A percentile compares a stretch with the other conserved stretches of the same genome.
Evolutionary conservation across 805 yeast species (phyloP).

Genomic region (Saturnispora zaruensis): DNA sequence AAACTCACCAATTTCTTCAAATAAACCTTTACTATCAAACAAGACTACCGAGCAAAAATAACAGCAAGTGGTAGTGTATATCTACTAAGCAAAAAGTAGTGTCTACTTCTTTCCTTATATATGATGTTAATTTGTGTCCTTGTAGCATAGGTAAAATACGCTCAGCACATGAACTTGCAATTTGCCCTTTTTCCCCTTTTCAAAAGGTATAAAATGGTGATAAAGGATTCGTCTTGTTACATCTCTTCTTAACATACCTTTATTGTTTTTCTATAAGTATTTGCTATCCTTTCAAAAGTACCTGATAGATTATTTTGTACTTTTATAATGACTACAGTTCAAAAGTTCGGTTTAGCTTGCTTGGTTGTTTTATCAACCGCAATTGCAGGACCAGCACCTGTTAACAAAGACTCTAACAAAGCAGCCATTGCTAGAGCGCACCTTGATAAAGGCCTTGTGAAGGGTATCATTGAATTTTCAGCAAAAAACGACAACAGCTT

Average conservation of each 20-base stretch:
- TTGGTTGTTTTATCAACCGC: neutral
- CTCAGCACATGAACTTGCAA: neutral
- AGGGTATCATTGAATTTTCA: conserved; percentile 51
- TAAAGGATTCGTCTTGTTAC: neutral
- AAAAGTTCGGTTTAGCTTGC: neutral
- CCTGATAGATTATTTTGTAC: neutral
- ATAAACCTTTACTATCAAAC: no score
- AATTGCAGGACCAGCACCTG: conserved; percentile 36
- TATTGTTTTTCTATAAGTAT: neutral
- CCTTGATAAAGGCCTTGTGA: conserved; percentile 36
- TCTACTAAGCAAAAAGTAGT: no score
- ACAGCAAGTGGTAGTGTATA: no score
- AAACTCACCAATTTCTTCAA: no score
- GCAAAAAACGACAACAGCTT: conserved; percentile 35
- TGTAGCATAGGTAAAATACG: neutral
- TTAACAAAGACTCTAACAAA: conserved; percentile 39
- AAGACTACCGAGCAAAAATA: no score
- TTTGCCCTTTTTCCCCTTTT: neutral
- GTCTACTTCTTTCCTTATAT: no score
- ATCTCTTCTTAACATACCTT: neutral
- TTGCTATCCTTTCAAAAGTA: neutral
- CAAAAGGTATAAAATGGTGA: neutral
- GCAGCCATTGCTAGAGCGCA: conserved; percentile 49
- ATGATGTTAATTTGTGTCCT: no score
- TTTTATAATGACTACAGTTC: neutral